Conservation (phyloP, 768 basidiomycete species). For the Cyclocybe cylindracea region DNA sequence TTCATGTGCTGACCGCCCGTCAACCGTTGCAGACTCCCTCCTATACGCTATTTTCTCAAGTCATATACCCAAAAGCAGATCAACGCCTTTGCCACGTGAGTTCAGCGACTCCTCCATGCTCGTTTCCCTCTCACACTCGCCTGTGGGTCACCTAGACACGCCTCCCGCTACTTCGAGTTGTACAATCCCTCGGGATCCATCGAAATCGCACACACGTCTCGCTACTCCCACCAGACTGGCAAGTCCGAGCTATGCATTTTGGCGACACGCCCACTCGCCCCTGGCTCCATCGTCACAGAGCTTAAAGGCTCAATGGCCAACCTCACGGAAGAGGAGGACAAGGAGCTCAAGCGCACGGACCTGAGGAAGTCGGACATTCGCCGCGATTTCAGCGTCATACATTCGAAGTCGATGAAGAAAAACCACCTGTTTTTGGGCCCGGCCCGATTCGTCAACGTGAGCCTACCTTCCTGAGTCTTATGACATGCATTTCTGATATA, state of each 20-base stretch:
- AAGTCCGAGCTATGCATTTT: conserved; percentile 89
- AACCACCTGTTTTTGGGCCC: conserved; percentile 90
- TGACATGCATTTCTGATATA: conserved; percentile 23
- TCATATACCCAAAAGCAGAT: conserved; percentile 80
- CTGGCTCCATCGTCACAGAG: conserved; percentile 78
- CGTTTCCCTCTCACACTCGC: conserved; percentile 20
- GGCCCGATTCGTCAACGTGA: conserved; percentile 90
- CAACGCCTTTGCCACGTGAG: conserved; percentile 92
- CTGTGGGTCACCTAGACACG: conserved; percentile 56
- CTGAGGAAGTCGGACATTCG: conserved; percentile 75
- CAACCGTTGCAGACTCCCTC: conserved; percentile 52
- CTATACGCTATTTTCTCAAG: conserved; percentile 79
- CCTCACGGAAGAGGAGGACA: conserved; percentile 82
- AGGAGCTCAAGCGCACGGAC: conserved; percentile 83
- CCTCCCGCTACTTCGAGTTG: conserved; percentile 86
- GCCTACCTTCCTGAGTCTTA: conserved; percentile 31
- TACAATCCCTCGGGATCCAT: conserved; percentile 83
- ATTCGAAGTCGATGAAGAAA: conserved; percentile 90
- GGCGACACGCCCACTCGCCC: conserved; percentile 69
- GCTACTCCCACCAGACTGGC: conserved; percentile 84
- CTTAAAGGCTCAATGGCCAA: conserved; percentile 91
- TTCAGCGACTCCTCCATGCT: conserved; percentile 30
- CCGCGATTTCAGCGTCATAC: conserved; percentile 88
- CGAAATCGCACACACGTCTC: conserved; percentile 87
- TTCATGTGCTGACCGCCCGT: conserved; percentile 12